Evolutionary conservation across 2,329 filamentous ascomycete genomes (phyloP), one percentile per base, ranked within the genome.

Genomic region (Hypocreales sp.): DNA sequence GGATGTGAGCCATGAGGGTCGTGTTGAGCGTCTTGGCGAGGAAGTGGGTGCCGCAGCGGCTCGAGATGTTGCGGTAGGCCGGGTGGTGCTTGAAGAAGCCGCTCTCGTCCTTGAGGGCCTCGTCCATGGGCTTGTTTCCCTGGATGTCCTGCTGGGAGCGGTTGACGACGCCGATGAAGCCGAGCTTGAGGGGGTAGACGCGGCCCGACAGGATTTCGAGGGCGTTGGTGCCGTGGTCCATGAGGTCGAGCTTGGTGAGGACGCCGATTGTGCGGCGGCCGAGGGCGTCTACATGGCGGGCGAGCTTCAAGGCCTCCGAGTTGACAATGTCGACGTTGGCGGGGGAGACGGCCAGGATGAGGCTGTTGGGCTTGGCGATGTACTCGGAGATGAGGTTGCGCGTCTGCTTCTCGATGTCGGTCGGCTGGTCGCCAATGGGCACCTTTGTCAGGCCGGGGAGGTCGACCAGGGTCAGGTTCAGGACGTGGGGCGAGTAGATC

Each of bases 301-400:
- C 90, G 35, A 98, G 76, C 57, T 98, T 98, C 42, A 98, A 60
- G 7, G 90, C 86, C 53, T 98, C 90, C 7, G 90, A 98, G 55
- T 98, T 98, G 50, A 95, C 90, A 43, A 98, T 76, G 49, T 98
- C 90, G 45, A 95, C 87, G 46, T 98, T 98, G 28, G 90, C 90
- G 12, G 90, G 87, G 9, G 90, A 95, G 15, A 98, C 90, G 18
- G 90, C 90, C 28, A 98, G 70, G 38, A 98, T 77, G 46, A 98
- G 93, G 56, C 87, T 94, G 66, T 98, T 98, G 10, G 90, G 87
- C 59, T 98, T 98, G 31, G 86, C 86, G 46, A 95, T 98, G 50
- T 94, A 98, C 60, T 98, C 90, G 30, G 86, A 80, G 44, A 98
- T 95, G 43, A 98, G 70, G 40, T 83, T 93, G 38, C 87, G 73